Percentiles rank a stretch among this genome's conserved stretches.
These are phyloP conservation scores for Trypanosoma platydactyli DNA, from an alignment of 208 protist genomes.

Conservation along the genomic window DNA sequence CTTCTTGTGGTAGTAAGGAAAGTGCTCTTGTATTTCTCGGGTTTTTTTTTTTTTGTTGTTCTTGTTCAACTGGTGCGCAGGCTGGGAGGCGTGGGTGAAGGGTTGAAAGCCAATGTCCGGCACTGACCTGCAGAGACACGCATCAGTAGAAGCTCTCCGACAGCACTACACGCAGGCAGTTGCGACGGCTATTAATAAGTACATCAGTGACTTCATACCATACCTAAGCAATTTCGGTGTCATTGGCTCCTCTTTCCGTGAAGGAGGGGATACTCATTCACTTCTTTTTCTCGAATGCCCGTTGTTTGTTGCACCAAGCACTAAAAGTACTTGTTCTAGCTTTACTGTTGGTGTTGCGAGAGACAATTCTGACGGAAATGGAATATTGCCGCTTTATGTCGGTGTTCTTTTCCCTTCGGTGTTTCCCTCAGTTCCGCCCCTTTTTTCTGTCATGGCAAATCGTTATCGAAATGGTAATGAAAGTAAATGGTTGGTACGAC, in stretches of 20 bases:
- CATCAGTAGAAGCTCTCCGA: not conserved
- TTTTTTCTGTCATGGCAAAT: not conserved
- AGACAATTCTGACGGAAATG: not conserved
- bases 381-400: conserved; percentile 5
- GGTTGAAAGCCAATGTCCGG: not conserved
- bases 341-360: not conserved
- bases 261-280: not conserved
- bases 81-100: no score
- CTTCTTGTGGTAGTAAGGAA: no score
- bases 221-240: conserved; percentile 26
- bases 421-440: conserved; percentile 23
- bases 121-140: not conserved
- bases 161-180: conserved; percentile 17
- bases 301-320: conserved; percentile 15
- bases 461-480: conserved; percentile 1
- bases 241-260: conserved; percentile 11
- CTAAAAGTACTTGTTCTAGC: not conserved
- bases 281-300: conserved; percentile 17
- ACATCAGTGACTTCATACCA: conserved; percentile 23
- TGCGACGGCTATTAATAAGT: conserved; percentile 19
- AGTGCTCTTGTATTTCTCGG: no score
- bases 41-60: no score
- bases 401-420: conserved; percentile 18
- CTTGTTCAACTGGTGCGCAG: no score
- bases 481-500: conserved; percentile 17